Conservation (phyloP, 169 alveolate species). For the Hepatocystis sp. region DNA sequence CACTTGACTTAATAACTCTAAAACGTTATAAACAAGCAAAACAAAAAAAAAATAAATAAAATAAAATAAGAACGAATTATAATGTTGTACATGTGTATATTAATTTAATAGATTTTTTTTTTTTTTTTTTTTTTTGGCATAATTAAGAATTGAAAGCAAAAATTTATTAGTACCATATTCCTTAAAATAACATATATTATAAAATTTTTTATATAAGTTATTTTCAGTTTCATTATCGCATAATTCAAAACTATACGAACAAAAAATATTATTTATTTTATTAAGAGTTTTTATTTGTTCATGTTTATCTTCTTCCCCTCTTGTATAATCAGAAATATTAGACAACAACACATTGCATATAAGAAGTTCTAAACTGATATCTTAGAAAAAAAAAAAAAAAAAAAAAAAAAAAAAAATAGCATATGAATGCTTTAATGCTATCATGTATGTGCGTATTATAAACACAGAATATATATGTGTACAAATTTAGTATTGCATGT, state of each 20-base stretch:
- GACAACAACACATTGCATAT: slow-evolving; percentile 18
- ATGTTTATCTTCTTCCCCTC: slow-evolving; percentile 6
- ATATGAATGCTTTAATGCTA: background rate
- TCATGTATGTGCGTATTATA: background rate
- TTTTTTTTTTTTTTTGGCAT: background rate
- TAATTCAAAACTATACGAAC: background rate
- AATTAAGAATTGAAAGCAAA: background rate
- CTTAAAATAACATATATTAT: slow-evolving; percentile 27
- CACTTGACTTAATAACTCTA: slow-evolving; percentile 44
- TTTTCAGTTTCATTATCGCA: slow-evolving; percentile 13
- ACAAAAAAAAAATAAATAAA: too few species aligned
- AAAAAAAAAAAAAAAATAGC: background rate
- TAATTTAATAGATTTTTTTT: too few species aligned
- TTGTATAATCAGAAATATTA: slow-evolving; percentile 14
- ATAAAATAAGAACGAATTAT: background rate
- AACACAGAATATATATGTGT: too few species aligned
- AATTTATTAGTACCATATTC: slow-evolving; percentile 37
- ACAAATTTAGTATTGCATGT: too few species aligned
- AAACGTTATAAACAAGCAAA: too few species aligned
- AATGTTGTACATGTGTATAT: background rate
- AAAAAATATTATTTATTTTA: slow-evolving; percentile 6
- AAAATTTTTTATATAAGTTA: slow-evolving; percentile 52
- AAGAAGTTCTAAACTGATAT: slow-evolving; percentile 32
- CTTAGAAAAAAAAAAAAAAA: slow-evolving; percentile 21
- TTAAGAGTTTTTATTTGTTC: background rate